Evolutionary conservation across 768 basidiomycete genomes (phyloP), one percentile per base, ranked within the genome.

Genomic region (Boletus fagicola): DNA sequence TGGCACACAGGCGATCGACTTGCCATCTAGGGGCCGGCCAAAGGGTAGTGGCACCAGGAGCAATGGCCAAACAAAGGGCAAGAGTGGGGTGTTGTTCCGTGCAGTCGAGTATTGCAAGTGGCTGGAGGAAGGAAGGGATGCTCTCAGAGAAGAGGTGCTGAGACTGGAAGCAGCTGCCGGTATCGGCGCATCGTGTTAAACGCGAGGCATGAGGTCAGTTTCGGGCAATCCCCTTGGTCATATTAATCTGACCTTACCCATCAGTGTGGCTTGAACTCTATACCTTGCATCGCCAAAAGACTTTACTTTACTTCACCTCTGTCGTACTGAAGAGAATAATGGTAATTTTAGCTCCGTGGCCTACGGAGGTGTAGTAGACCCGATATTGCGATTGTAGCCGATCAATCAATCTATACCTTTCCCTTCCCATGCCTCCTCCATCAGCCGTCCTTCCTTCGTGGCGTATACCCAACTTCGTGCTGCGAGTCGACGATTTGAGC

Each of bases 81-180:
- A 96, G 78, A 93, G 90, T 60, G 92, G 91, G 0, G 90, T 94
- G 3, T 72, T 96, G 46, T 92, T 92, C 68, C 84, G 91, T 38
- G 91, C 93, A 3, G 90, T 88, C 53, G 89, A 92, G 65, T 93
- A 94, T 63, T 85, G 88, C 66, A 80, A 77, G 36, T 95, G 88
- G 88, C 75, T 94, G n/a, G 92, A 94, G 67, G 85, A 93, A 65
- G 88, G 90, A 9, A 79, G 86, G 48, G 83, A 86, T 47, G 86
- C 87, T 0, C 76, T 96, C 44, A 74, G 75, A 58, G 77, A 79
- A 33, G 92, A 96, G 73, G 85, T 93, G 3, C 57, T 77, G 38
- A 77, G 83, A 59, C 73, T 88, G 5, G 90, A 94, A 73, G 75
- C 81, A 16, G 86, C 84, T 0, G 87, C 85, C 10, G 83, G 85